Base-by-base conservation (phyloP, 805 yeast species). In the Diddensiella caesifluorescens region DNA sequence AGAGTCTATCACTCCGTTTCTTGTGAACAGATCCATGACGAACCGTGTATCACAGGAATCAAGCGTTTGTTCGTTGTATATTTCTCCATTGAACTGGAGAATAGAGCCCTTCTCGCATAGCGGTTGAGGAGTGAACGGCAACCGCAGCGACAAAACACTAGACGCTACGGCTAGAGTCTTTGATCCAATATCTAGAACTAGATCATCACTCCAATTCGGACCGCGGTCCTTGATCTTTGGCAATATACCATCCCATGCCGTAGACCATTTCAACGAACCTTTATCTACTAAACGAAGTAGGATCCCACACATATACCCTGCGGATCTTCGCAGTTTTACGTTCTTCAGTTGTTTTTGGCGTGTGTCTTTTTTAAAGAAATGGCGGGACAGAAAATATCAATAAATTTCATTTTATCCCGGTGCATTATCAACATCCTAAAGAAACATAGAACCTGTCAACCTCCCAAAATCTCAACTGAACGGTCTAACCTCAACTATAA, bases 21-120 rank as follows among this genome's bases (percentile, higher is more conserved):
- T 41, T 9, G 49, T 38, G 22, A 83, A 56, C 22, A 53, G 52
- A 1, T 65, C 53, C 36, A 67, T 63, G 4, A 86, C 61, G 49
- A 60, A 82, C 2, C 59, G 66, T 0, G 94, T 79, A 60, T 89
- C 97, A 57, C 84, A 84, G 0, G 67, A 62, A 0, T 52, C 48
- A 23, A 65, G 50, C 18, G 82, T 71, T 27, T 72, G 81, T 1
- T 42, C 48, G 16, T 80, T 80, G 60, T 92, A 92, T 7, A 92
- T 62, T 54, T 92, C 97, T 0, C 98, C 99, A 59, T 94, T 92
- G 63, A 83, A 90, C 56, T 87, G 95, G 5, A 94, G 56, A 0
- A 73, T 54, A 35, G 63, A 7, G 56, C 53, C 3, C 50, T 49
- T 2, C 52, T 57, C 7, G 44, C 52, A 5, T 48, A 78, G 49